Base-by-base conservation (phyloP, 2,329 filamentous ascomycete genomes). In the Fusarium lyarnte region DNA sequence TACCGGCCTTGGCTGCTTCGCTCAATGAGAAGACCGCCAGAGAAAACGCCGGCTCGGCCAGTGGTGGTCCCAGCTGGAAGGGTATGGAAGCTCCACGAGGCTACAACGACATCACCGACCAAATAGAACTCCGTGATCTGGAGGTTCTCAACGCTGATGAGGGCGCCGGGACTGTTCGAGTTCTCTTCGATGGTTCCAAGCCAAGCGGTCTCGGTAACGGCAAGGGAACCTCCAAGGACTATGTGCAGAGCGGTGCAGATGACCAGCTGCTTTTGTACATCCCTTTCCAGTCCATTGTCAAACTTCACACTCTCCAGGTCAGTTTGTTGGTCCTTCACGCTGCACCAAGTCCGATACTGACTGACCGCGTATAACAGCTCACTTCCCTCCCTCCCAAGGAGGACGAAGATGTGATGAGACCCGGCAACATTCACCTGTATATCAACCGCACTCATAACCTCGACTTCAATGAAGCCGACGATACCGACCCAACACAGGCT, bases 211-310 rank as follows among this genome's bases (percentile, higher is more conserved):
- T 95, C 61, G 81, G 82, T 53, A 89, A 90, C 77, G 87, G 84
- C 61, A 90, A 90, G 78, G 66, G 72, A 38, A 81, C 74, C 27
- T 46, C 69, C 60, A 90, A 89, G 79, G 95, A 99, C 82, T 98
- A 93, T 92, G 91, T 98, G 27, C 94, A 98, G 86, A 98, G 94
- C 81, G 95, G 98, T 79, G 97, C 95, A 39, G 96, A 99, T 79
- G 95, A 98, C 84, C 96, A 99, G 85, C 86, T 99, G 70, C 93
- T 98, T 88, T 88, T 99, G 51, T 98, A 92, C 82, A 87, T 97
- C 63, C 95, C 96, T 2, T 97, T 99, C 84, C 92, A 95, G 81
- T 90, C 92, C 36, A 93, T 91, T 52, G 81, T 97, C 73, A 99
- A 98, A 86, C 88, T 98, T 57, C 95, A 98, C 83, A 95, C 94